Base-by-base conservation (phyloP, 768 basidiomycete genomes). In the Pholiota molesta region DNA sequence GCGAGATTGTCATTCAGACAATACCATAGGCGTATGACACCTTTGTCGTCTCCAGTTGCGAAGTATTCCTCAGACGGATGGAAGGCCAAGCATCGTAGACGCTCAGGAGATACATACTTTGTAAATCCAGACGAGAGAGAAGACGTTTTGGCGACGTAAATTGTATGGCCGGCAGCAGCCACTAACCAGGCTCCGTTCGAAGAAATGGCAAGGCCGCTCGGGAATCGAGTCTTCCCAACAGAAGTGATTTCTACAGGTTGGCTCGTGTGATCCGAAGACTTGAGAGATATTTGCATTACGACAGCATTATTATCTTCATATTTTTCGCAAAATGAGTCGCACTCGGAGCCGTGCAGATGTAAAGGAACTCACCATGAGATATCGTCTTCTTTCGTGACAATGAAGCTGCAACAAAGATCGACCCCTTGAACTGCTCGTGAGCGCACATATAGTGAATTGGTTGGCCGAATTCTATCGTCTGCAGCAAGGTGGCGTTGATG, bases 41-140 rank as follows among this genome's bases (percentile, higher is more conserved):
- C 97, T 64, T 87, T 87, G 21, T 79, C 81, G 69, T 99, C 96
- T 26, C 97, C 97, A 0, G 97, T 97, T 3, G 95, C 97, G 73
- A 99, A 97, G 75, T 92, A 96, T 59, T 96, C 93, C 64, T 97
- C 90, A 55, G 79, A 81, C 2, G 97, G 97, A 72, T 97, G 94
- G 72, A 92, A 91, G 5, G 92, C 86, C 45, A 97, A 79, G 72
- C 92, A 94, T 1, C 92, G 95, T 61, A 98, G 78, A 28, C 75
- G 77, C 60, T 97, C 92, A 1, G 90, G 85, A 51, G 91, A 91
- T 13, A 91, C 87, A 67, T 91, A 93, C 75, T 94, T 95, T 42
- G 85, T 88, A 73, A 92, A 93, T 2, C 91, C 90, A 10, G 84
- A 78, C 59, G 81, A 79, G 56, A 86, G 72, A 31, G 86, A 79